phyloP scores from a whole-genome alignment of 148 eudicot genomes.

The Vaccinium darrowii region DNA sequence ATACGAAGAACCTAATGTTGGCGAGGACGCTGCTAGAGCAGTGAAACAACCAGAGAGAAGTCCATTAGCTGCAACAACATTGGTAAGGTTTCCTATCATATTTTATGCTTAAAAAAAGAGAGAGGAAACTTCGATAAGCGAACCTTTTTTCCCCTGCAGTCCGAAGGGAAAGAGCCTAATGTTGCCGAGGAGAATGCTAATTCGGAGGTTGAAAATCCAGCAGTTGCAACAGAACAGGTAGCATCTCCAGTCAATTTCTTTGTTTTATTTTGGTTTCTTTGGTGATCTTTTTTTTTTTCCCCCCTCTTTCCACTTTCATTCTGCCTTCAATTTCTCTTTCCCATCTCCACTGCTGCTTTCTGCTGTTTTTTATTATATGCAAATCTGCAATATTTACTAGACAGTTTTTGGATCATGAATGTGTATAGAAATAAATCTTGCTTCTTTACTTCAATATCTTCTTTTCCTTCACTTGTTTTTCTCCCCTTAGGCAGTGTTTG shows the following conservation, averaged over 20 bases:
- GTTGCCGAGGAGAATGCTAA: neutral
- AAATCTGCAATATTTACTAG: neutral
- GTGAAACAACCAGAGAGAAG: neutral
- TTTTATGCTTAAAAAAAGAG: neutral
- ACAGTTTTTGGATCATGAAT: neutral
- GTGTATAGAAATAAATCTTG: neutral
- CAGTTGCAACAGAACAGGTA: slow-evolving; percentile 13
- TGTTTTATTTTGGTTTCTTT: neutral
- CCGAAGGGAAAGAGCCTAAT: neutral
- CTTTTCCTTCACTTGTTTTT: neutral
- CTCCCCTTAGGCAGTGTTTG: neutral
- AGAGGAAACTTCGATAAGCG: neutral
- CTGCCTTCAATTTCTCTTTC: neutral
- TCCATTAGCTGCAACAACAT: neutral
- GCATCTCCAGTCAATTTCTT: neutral
- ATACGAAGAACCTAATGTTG: neutral
- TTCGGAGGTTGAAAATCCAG: neutral
- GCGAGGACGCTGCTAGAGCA: neutral
- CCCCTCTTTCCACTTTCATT: neutral
- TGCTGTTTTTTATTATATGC: neutral
- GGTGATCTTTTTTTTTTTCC: neutral
- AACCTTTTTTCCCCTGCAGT: neutral
- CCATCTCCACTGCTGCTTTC: neutral
- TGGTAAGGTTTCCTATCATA: neutral
- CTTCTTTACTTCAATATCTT: neutral